Base-by-base conservation (phyloP, 176 grass and related monocot species). In the Aechmea fasciata region DNA sequence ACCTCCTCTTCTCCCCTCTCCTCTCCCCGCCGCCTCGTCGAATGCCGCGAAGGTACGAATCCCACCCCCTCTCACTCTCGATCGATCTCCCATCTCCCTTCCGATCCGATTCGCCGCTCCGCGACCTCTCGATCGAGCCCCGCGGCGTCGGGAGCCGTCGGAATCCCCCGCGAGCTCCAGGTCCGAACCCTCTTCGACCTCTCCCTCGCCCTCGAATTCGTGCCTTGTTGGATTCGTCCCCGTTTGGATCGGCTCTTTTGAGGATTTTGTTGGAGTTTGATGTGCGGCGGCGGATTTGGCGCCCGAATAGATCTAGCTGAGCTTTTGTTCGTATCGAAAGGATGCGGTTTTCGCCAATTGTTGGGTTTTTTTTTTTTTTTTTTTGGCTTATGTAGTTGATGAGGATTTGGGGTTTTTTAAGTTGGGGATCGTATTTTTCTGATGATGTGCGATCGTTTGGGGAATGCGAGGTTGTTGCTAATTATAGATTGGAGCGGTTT, bases 31-130 rank as follows among this genome's bases (percentile, higher is more conserved):
- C 15, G 18, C 25, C 73, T 8, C 24, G 14, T 13, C 49, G 23
- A 23, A 29, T 17, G 26, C 63, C 17, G 9, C 71, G 71, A 23
- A 54, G 73, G 49, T 66, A 19, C 55, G 55, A 61, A 61, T 61
- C 55, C 10, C 55, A 3, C 3, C 29, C 5, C 33, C 33, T 1
- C 25, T 2, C 25, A 1, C 20, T 61, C 20, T 15, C 6, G 17
- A 61, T 55, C 63, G 50, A 26, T 50, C 64, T 50, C 18, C 25
- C 3, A 1, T 23, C 47, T 49, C 17, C 11, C 10, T 62, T 26
- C 28, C 57, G 15, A 51, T 74, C 49, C 49, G 9, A 64, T n/a
- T 67, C 50, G 63, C 50, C 73, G 49, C 49, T 4, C 63, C 63
- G 12, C 18, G 73, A 66, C 49, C 22, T 75, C 49, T 25, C 26